phyloP scores from a whole-genome alignment of 192 early-diverging fungal genomes.

The Physocladia obscura region DNA sequence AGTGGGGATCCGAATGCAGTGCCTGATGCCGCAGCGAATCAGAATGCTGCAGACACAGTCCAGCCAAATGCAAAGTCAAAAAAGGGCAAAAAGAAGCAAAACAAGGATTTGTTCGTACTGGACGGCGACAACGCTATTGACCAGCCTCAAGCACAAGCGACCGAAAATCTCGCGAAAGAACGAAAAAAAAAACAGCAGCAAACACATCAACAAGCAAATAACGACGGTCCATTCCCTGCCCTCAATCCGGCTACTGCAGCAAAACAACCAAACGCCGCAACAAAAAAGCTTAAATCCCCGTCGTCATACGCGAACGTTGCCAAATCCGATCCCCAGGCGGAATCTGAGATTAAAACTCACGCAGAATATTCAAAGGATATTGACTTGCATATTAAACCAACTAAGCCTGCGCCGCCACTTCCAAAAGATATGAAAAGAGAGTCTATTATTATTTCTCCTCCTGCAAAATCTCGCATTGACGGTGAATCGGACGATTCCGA shows the following conservation, averaged over 20 bases:
- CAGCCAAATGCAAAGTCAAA: neutral
- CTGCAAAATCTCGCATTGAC: neutral
- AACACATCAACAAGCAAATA: neutral
- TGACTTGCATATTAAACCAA: neutral
- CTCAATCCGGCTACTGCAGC: neutral
- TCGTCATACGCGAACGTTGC: slow-evolving; percentile 13
- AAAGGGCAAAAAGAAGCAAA: neutral
- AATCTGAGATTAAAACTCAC: neutral
- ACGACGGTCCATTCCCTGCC: neutral
- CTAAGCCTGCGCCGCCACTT: too few species aligned
- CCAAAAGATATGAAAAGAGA: too few species aligned
- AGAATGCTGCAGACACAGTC: neutral
- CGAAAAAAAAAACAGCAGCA: too few species aligned
- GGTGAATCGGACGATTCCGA: neutral
- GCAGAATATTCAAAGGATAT: neutral
- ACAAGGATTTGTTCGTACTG: neutral
- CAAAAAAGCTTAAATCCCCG: neutral
- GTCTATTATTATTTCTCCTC: neutral
- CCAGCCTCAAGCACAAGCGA: neutral
- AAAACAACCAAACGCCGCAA: neutral
- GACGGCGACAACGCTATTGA: neutral
- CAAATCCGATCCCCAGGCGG: neutral
- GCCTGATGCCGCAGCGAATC: neutral
- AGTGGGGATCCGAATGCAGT: too few species aligned
- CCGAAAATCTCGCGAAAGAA: neutral